These are phyloP conservation scores for Clonostachys chloroleuca DNA, from an alignment of 2,329 filamentous ascomycete genomes.

Conservation along the genomic window DNA sequence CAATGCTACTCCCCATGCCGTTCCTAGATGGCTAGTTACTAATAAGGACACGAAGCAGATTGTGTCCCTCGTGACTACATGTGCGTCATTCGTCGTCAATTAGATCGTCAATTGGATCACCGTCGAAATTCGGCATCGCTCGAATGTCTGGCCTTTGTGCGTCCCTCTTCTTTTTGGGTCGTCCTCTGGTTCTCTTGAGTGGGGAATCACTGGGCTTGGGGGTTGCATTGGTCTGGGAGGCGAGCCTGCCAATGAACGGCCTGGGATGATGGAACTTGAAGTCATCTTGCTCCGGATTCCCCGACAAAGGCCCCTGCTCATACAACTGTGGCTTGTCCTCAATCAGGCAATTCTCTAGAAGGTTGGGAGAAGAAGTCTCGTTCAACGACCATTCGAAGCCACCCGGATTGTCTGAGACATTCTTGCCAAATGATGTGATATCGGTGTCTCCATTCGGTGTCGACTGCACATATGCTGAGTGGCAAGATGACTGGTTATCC, in stretches of 20 bases:
- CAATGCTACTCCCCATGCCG: too few species aligned
- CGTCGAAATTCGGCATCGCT: conserved; percentile 20
- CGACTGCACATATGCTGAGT: conserved; percentile 11
- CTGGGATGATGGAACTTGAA: conserved; percentile 20
- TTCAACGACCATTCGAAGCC: neutral
- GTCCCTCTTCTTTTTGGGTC: conserved; percentile 10
- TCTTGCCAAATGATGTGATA: neutral
- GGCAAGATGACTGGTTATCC: conserved; percentile 3
- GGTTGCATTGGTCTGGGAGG: conserved; percentile 2
- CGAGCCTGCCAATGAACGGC: conserved; percentile 23
- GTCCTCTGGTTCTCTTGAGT: conserved; percentile 6
- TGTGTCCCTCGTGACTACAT: too few species aligned
- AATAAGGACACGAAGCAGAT: too few species aligned
- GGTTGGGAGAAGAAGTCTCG: neutral
- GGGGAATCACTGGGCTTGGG: neutral
- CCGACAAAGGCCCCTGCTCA: neutral
- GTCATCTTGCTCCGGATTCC: conserved; percentile 1
- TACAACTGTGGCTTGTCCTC: neutral
- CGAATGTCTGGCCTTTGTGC: conserved; percentile 23
- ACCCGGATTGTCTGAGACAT: neutral
- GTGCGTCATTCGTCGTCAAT: too few species aligned
- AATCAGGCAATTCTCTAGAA: neutral
- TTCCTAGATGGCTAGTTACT: too few species aligned
- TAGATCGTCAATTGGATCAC: conserved; percentile 21
- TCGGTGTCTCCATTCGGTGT: conserved; percentile 3